phyloP scores from a whole-genome alignment of 78 protist genomes.

The Andalucia godoyi region DNA sequence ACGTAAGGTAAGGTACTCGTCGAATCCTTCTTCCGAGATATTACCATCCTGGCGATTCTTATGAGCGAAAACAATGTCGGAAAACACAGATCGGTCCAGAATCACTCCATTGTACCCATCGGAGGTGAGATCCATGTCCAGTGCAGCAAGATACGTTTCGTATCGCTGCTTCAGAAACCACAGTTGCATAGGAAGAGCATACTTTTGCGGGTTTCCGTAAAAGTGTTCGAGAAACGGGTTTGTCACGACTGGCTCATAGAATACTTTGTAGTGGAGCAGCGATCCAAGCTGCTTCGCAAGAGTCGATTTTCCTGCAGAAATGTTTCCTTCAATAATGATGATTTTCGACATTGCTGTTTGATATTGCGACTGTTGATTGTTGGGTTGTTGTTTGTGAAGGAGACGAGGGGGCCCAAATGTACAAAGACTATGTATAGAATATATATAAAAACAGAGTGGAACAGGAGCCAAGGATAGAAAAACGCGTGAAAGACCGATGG shows the following conservation, averaged over 20 bases:
- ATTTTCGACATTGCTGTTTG: too few relatives aligned
- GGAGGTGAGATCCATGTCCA: conserved; percentile 2
- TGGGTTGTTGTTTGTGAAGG: too few relatives aligned
- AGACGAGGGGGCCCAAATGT: too few relatives aligned
- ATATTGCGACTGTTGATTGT: too few relatives aligned
- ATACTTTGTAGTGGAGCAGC: conserved; percentile 16
- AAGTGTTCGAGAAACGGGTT: conserved; percentile 51
- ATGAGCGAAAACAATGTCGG: conserved; percentile 64
- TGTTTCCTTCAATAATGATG: conserved; percentile 52
- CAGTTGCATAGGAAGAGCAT: conserved; percentile 50
- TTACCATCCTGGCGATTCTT: conserved; percentile 36
- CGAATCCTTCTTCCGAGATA: conserved; percentile 32
- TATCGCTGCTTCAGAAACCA: conserved; percentile 47
- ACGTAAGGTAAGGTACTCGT: conserved; percentile 13
- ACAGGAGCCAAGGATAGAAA: too few relatives aligned
- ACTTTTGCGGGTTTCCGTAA: conserved; percentile 39
- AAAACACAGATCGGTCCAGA: conserved; percentile 60
- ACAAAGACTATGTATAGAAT: too few relatives aligned
- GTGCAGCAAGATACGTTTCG: conserved; percentile 18
- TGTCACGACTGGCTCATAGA: conserved; percentile 46
- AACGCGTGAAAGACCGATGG: too few relatives aligned
- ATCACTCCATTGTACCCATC: conserved; percentile 25
- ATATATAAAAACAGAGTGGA: too few relatives aligned
- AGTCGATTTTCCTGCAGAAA: conserved; percentile 37
- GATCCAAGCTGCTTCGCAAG: conserved; percentile 19